These are phyloP conservation scores for Dendryphion nanum DNA, from an alignment of 2,329 filamentous ascomycete species.

Conservation along the genomic window DNA sequence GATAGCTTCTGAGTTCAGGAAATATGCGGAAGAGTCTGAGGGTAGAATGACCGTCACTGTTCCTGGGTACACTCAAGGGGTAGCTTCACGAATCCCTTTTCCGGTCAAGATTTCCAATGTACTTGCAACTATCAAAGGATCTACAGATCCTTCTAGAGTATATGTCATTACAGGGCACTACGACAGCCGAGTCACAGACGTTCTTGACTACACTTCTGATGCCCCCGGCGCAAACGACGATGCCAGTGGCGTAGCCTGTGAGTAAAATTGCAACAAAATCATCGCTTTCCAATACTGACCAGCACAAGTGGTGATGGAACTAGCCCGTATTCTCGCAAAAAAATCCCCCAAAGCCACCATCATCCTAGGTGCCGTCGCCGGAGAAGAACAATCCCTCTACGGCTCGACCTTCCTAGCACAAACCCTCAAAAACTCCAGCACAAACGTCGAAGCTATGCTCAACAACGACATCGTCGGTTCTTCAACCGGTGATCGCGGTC, in stretches of 20 bases:
- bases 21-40: conserved; percentile 49
- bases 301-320: conserved; percentile 50
- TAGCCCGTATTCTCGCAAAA: conserved; percentile 53
- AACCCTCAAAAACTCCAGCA: conserved; percentile 51
- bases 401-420: conserved; percentile 54
- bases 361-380: conserved; percentile 57
- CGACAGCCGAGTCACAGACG: conserved; percentile 52
- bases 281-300: conserved; percentile 6
- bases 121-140: conserved; percentile 48
- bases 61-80: conserved; percentile 52
- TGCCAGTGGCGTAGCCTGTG: conserved; percentile 53
- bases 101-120: conserved; percentile 56
- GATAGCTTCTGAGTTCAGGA: conserved; percentile 52
- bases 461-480: conserved; percentile 60
- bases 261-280: conserved; percentile 2
- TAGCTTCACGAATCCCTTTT: conserved; percentile 49
- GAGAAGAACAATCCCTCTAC: conserved; percentile 58
- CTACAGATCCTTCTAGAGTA: conserved; percentile 46
- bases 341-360: conserved; percentile 52
- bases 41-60: conserved; percentile 53
- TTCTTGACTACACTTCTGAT: conserved; percentile 52
- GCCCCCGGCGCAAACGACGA: conserved; percentile 60
- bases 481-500: conserved; percentile 46
- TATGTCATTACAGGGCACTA: conserved; percentile 59
- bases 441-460: conserved; percentile 58